A percentile compares a stretch with the other conserved stretches of the same genome.
These are phyloP conservation scores for Carex pumila DNA, from an alignment of 176 grass and related monocot genomes.

Conservation along the genomic window DNA sequence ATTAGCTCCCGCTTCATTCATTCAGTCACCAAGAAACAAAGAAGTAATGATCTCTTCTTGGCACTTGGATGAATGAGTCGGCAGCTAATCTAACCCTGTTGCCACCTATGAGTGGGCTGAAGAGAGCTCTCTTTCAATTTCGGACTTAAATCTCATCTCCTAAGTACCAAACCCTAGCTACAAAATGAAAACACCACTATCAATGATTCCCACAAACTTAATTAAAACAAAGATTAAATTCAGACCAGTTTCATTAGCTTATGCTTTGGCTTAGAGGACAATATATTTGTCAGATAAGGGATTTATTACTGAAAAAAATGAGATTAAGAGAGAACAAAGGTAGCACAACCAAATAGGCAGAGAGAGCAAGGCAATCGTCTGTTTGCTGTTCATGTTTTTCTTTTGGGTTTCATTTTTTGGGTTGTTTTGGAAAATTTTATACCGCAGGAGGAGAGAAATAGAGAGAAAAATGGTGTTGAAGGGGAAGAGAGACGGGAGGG, in stretches of 20 bases:
- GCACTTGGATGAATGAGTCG: conserved; percentile 44
- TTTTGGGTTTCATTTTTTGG: not conserved
- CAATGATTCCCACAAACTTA: not conserved
- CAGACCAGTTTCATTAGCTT: not conserved
- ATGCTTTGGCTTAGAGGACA: not conserved
- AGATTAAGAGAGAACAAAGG: not conserved
- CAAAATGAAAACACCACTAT: not conserved
- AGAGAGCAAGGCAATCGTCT: not conserved
- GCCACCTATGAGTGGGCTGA: conserved; percentile 39
- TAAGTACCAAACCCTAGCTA: not conserved
- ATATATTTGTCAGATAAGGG: not conserved
- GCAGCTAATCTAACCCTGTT: conserved; percentile 38
- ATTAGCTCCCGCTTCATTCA: conserved; percentile 52
- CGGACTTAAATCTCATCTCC: not conserved
- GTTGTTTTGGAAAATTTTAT: not conserved
- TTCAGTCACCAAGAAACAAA: conserved; percentile 24
- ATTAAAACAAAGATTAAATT: not conserved
- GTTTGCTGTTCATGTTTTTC: not conserved
- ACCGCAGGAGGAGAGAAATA: too few species aligned
- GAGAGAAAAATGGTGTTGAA: not conserved
- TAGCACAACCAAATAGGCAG: not conserved
- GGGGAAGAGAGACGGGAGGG: not conserved
- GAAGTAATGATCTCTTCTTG: not conserved
- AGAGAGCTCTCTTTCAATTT: conserved; percentile 41
- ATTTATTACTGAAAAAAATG: not conserved